Evolutionary conservation across 768 basidiomycete species (phyloP).

Genomic region (Mycena indigotica): DNA sequence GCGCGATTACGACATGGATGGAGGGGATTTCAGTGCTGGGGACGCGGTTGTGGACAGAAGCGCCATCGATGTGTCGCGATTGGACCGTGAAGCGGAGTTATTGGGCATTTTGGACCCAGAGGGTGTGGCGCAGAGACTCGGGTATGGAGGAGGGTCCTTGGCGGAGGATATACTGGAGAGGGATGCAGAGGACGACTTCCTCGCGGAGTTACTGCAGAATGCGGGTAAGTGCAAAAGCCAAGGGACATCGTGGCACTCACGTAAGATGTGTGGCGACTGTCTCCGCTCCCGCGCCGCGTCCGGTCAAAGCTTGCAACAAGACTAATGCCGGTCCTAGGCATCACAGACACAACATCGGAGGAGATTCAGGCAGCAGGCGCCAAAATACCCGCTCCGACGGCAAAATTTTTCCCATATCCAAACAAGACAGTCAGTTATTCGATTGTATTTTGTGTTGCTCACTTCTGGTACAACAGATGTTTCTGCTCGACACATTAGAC

Average conservation of each 20-base stretch:
- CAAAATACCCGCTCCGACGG: not conserved
- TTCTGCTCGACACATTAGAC: slow-evolving; percentile 25
- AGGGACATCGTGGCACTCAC: too few species aligned
- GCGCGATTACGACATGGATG: not conserved
- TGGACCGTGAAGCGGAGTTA: slow-evolving; percentile 1
- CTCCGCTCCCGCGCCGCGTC: not conserved
- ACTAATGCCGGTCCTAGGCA: too few species aligned
- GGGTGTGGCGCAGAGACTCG: slow-evolving; percentile 1
- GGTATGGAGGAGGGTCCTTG: not conserved
- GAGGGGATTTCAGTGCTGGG: slow-evolving; percentile 2
- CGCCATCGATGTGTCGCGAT: not conserved
- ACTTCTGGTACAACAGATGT: slow-evolving; percentile 12
- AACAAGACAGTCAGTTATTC: not conserved
- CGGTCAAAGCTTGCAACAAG: not conserved
- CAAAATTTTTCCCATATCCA: slow-evolving; percentile 1
- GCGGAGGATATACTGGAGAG: not conserved
- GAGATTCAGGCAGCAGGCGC: not conserved
- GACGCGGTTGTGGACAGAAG: not conserved
- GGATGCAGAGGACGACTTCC: slow-evolving; percentile 6
- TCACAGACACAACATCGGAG: too few species aligned
- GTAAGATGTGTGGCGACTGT: too few species aligned
- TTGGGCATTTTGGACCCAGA: slow-evolving; percentile 11
- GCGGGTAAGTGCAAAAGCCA: slow-evolving; percentile 3
- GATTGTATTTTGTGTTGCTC: not conserved
- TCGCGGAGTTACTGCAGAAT: slow-evolving; percentile 8